phyloP scores from a whole-genome alignment of 495 filamentous ascomycete species.

The Podospora anserina region DNA sequence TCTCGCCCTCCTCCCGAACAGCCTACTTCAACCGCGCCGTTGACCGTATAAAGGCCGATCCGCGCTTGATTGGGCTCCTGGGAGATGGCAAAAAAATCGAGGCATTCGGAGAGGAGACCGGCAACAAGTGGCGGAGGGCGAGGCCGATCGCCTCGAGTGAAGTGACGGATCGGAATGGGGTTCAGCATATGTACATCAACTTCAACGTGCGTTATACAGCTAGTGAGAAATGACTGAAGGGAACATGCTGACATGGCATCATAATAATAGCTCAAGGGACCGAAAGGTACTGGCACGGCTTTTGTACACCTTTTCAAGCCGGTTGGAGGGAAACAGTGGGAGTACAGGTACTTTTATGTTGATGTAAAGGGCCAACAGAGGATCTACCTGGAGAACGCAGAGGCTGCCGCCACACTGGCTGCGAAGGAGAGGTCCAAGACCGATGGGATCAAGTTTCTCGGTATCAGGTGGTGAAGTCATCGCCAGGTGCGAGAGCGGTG shows the following conservation, averaged over 20 bases:
- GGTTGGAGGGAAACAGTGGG: conserved; percentile 58
- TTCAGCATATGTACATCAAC: conserved; percentile 79
- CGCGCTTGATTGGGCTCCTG: conserved; percentile 67
- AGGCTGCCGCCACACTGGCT: conserved; percentile 35
- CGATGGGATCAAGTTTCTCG: conserved; percentile 53
- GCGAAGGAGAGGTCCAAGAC: conserved; percentile 33
- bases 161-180: conserved; percentile 68
- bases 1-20: conserved; percentile 79
- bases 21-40: conserved; percentile 87
- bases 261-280: conserved; percentile 68
- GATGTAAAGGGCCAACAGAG: conserved; percentile 64
- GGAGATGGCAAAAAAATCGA: conserved; percentile 71
- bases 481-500: background rate
- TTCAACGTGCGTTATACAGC: conserved; percentile 64
- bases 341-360: conserved; percentile 76
- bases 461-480: conserved; percentile 53
- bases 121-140: conserved; percentile 78
- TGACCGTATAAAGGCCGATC: conserved; percentile 69
- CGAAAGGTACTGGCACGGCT: conserved; percentile 69
- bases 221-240: background rate
- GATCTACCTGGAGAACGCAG: conserved; percentile 61
- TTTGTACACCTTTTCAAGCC: conserved; percentile 70
- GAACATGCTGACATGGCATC: conserved; percentile 2
- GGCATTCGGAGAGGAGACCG: conserved; percentile 80
- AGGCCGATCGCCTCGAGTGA: conserved; percentile 73